Percentiles rank a stretch among this genome's conserved stretches.
Conservation (phyloP, 371 early-diverging fungal genomes). For the Antonospora locustae region DNA sequence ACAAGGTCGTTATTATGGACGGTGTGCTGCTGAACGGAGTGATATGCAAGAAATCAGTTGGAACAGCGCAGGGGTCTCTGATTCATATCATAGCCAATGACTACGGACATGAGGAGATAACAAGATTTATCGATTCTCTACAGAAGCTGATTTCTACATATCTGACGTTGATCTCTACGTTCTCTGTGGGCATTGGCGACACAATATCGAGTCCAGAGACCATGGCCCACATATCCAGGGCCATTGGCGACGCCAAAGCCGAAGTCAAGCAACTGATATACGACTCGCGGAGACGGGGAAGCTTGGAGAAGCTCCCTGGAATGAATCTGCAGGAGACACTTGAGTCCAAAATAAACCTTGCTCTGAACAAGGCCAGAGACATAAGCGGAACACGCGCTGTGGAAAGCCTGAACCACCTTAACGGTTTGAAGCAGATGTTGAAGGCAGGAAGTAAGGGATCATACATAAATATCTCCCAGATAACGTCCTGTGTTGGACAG, state of each 20-base stretch:
- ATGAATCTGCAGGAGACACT: constrained; percentile 89
- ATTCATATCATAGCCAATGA: constrained; percentile 90
- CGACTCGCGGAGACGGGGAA: constrained; percentile 66
- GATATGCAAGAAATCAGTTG: constrained; percentile 89
- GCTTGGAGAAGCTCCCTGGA: constrained; percentile 77
- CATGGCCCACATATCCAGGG: constrained; percentile 67
- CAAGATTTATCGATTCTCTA: constrained; percentile 75
- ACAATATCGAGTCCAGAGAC: constrained; percentile 77
- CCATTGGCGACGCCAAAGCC: constrained; percentile 67
- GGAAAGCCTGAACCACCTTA: constrained; percentile 68
- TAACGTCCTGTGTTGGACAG: constrained; percentile 96
- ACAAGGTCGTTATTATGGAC: constrained; percentile 70
- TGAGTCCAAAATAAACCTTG: constrained; percentile 73
- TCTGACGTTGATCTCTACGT: constrained; percentile 68
- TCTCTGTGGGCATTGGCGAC: constrained; percentile 96
- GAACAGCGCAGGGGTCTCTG: constrained; percentile 73
- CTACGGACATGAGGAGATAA: constrained; percentile 72
- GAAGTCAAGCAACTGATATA: constrained; percentile 73
- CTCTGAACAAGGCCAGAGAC: constrained; percentile 84
- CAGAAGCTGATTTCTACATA: constrained; percentile 89
- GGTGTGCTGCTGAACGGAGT: constrained; percentile 82
- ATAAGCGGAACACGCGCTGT: constrained; percentile 78
- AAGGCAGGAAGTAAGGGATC: constrained; percentile 93
- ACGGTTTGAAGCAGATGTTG: constrained; percentile 96
- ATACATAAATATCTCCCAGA: constrained; percentile 91